Conservation (phyloP, 805 yeast species). For the Vanderwaltozyma yarrowii region DNA sequence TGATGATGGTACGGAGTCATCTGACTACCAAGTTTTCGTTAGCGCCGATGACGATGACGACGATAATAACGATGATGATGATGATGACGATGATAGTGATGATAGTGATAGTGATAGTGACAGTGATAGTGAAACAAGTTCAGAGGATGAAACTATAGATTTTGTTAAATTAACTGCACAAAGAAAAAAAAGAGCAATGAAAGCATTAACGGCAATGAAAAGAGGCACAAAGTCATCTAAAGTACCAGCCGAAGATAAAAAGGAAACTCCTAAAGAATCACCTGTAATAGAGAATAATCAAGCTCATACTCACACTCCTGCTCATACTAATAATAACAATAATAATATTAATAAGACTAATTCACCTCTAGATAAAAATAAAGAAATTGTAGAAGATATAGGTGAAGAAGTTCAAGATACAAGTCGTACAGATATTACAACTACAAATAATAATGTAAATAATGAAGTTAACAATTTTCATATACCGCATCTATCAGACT, state of each 20-base stretch:
- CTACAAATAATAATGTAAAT: conserved; percentile 4
- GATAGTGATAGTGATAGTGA: conserved; percentile 31
- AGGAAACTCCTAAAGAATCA: too few relatives aligned
- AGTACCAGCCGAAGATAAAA: background rate
- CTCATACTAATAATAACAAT: conserved; percentile 34
- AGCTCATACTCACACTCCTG: too few relatives aligned
- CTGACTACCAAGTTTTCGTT: conserved; percentile 21
- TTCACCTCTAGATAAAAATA: conserved; percentile 32
- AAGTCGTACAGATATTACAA: conserved; percentile 25
- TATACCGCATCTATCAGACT: conserved; percentile 24
- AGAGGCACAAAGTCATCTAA: conserved; percentile 11
- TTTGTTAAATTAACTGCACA: conserved; percentile 64
- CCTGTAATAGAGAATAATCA: too few relatives aligned
- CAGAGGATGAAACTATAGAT: conserved; percentile 62
- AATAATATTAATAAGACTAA: conserved; percentile 8
- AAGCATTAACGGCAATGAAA: conserved; percentile 32
- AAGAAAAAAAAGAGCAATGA: conserved; percentile 46
- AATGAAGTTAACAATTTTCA: conserved; percentile 15
- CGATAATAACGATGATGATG: conserved; percentile 20
- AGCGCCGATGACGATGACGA: conserved; percentile 27
- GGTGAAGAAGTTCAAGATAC: conserved; percentile 46
- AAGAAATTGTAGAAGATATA: conserved; percentile 33
- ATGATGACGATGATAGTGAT: conserved; percentile 26
- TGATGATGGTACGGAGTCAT: conserved; percentile 16
- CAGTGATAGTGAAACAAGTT: conserved; percentile 37